These are phyloP conservation scores for Aegilops umbellulata DNA, from an alignment of 176 grass and related monocot genomes.

Conservation along the genomic window DNA sequence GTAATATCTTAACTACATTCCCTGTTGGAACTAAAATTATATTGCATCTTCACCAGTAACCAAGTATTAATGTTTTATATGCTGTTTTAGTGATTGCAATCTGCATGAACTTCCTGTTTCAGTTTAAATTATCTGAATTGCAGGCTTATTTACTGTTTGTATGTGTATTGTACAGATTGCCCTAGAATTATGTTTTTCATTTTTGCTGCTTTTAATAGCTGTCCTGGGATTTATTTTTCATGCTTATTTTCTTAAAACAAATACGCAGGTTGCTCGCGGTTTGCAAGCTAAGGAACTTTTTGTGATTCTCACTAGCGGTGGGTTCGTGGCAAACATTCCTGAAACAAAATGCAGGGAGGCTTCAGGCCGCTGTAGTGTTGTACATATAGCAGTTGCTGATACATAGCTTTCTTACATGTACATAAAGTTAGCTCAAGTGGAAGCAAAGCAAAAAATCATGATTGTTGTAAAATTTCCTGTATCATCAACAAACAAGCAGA, in stretches of 20 bases:
- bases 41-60: neutral
- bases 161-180: neutral
- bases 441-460: neutral
- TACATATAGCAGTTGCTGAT: conserved; percentile 39
- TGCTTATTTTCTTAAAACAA: neutral
- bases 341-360: neutral
- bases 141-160: neutral
- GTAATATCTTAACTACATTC: conserved; percentile 17
- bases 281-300: neutral
- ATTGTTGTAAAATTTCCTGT: conserved; percentile 17
- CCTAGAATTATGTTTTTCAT: neutral
- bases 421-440: conserved; percentile 19
- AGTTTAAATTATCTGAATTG: neutral
- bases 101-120: neutral
- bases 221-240: neutral
- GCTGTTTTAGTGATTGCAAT: neutral
- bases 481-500: neutral
- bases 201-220: neutral
- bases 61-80: neutral
- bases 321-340: no score
- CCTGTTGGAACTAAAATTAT: conserved; percentile 1
- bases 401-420: conserved; percentile 43
- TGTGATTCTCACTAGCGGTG: neutral
- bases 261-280: conserved; percentile 16
- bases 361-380: conserved; percentile 28